Evolutionary conservation across 805 yeast genomes (phyloP).

Genomic region (Yamadazyma akitaensis): DNA sequence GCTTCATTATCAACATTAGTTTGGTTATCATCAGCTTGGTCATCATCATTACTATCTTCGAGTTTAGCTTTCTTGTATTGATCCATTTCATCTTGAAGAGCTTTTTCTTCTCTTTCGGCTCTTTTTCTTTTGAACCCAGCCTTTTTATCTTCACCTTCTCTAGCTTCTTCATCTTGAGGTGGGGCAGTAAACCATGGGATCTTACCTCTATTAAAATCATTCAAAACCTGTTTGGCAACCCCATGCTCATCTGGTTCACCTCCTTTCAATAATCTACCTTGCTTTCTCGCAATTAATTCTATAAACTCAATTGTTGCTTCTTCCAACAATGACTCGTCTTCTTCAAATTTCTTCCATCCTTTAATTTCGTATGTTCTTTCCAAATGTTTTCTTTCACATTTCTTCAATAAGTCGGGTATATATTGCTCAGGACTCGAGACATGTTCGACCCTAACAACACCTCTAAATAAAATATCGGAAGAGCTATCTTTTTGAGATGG

Average conservation of each 20-base stretch:
- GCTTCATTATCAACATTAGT: conserved; percentile 9
- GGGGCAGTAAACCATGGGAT: conserved; percentile 98
- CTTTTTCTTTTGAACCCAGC: conserved; percentile 52
- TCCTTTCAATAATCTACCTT: conserved; percentile 89
- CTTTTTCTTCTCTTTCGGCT: conserved; percentile 43
- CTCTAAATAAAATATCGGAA: conserved; percentile 89
- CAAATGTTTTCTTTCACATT: conserved; percentile 84
- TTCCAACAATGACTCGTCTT: conserved; percentile 45
- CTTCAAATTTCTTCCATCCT: conserved; percentile 68
- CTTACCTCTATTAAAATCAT: conserved; percentile 95
- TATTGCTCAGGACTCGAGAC: conserved; percentile 94
- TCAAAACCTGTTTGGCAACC: conserved; percentile 83
- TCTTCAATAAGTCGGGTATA: conserved; percentile 78
- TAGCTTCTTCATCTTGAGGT: conserved; percentile 64
- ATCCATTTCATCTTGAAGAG: conserved; percentile 22
- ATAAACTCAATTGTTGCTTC: conserved; percentile 63
- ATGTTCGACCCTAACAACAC: conserved; percentile 98
- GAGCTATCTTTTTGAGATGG: conserved; percentile 88
- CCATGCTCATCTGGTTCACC: conserved; percentile 98
- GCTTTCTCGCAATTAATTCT: conserved; percentile 87
- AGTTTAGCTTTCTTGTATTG: conserved; percentile 18
- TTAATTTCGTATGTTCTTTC: conserved; percentile 93
- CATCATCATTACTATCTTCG: conserved; percentile 10
- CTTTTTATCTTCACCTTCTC: conserved; percentile 56
- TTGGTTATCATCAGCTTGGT: conserved; percentile 10